Evolutionary conservation across 2,329 filamentous ascomycete species (phyloP).

Genomic region (Fusarium verrucosum): DNA sequence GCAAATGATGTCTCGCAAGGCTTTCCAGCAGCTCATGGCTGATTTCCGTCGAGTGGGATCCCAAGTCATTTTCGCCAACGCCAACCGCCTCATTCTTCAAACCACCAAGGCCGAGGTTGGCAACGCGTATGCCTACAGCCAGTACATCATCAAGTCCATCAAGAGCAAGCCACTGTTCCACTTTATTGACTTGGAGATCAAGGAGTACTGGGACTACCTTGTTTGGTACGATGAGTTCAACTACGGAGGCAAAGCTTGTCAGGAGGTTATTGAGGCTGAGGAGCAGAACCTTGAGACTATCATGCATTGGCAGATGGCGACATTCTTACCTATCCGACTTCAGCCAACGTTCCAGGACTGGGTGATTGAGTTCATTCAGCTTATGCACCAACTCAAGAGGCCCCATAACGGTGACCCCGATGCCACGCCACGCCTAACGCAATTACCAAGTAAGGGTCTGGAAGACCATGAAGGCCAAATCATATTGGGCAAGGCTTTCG

Average conservation of each 20-base stretch:
- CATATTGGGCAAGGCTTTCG: slow-evolving; percentile 82
- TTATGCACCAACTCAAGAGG: slow-evolving; percentile 89
- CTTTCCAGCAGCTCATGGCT: slow-evolving; percentile 94
- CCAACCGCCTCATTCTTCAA: slow-evolving; percentile 88
- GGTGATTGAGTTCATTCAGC: slow-evolving; percentile 92
- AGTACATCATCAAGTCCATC: slow-evolving; percentile 98
- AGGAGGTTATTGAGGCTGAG: slow-evolving; percentile 76
- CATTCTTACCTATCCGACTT: slow-evolving; percentile 82
- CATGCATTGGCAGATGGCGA: slow-evolving; percentile 98
- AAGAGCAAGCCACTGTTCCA: slow-evolving; percentile 95
- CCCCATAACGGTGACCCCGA: slow-evolving; percentile 62
- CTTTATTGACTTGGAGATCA: slow-evolving; percentile 96
- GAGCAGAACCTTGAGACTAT: slow-evolving; percentile 86
- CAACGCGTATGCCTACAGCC: slow-evolving; percentile 94
- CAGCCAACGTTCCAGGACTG: slow-evolving; percentile 90
- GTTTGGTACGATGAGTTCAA: slow-evolving; percentile 99
- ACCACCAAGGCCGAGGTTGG: slow-evolving; percentile 97
- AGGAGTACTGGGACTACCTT: slow-evolving; percentile 99
- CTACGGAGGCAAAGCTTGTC: slow-evolving; percentile 93
- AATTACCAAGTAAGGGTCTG: slow-evolving; percentile 65
- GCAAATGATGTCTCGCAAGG: slow-evolving; percentile 98
- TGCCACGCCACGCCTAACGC: slow-evolving; percentile 66
- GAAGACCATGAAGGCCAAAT: slow-evolving; percentile 69
- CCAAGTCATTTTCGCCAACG: slow-evolving; percentile 92
- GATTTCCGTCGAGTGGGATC: slow-evolving; percentile 96